A percentile compares a stretch with the other conserved stretches of the same genome.
Conservation (phyloP, 768 basidiomycete genomes). For the Mycena floridula region DNA sequence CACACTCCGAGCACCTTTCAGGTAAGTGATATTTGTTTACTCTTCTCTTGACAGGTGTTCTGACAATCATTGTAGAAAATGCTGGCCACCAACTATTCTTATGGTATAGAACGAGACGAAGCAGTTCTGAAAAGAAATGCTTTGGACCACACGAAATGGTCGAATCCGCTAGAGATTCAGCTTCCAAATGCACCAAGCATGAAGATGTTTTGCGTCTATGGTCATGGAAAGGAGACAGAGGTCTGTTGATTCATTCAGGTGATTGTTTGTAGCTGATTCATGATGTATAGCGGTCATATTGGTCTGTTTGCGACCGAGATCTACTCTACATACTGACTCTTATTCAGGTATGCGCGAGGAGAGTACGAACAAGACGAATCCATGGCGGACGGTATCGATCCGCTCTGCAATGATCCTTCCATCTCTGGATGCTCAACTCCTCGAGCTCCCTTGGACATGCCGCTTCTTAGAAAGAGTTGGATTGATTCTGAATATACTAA, state of each 20-base stretch:
- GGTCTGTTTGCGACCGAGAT: conserved; percentile 33
- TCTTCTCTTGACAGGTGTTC: neutral
- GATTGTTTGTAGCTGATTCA: conserved; percentile 3
- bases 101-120: conserved; percentile 79
- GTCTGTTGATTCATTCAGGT: conserved; percentile 28
- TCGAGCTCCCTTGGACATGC: conserved; percentile 45
- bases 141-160: conserved; percentile 79
- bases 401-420: conserved; percentile 39
- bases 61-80: conserved; percentile 48
- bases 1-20: conserved; percentile 83
- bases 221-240: conserved; percentile 94
- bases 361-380: conserved; percentile 62
- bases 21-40: conserved; percentile 26
- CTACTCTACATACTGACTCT: neutral
- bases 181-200: conserved; percentile 87
- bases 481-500: conserved; percentile 84
- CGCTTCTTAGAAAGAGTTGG: conserved; percentile 57
- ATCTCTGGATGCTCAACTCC: conserved; percentile 34
- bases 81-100: conserved; percentile 81
- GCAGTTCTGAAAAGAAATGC: conserved; percentile 58
- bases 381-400: conserved; percentile 34
- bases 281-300: conserved; percentile 70
- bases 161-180: conserved; percentile 84
- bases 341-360: conserved; percentile 62
- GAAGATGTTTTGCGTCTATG: conserved; percentile 91